phyloP scores from a whole-genome alignment of 208 protist genomes.

The Trypanosoma cruzi region DNA sequence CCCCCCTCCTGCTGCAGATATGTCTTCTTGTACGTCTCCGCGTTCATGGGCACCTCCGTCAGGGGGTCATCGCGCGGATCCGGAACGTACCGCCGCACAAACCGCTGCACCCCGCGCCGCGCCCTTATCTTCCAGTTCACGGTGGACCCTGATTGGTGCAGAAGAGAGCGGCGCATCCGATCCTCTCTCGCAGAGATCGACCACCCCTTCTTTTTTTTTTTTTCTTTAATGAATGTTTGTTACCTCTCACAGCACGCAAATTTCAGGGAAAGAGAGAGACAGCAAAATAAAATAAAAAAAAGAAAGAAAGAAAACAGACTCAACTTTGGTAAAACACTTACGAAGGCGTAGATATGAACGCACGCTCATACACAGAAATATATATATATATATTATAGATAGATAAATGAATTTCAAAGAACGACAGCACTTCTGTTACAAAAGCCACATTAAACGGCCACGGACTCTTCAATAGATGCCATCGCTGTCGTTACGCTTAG shows the following conservation, averaged over 20 bases:
- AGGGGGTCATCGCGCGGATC: conserved; percentile 84
- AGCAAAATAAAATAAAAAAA: not conserved
- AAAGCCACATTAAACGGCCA: conserved; percentile 7
- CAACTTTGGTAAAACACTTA: too few relatives aligned
- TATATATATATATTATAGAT: too few relatives aligned
- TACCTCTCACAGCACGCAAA: too few relatives aligned
- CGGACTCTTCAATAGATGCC: conserved; percentile 42
- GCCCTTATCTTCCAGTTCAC: conserved; percentile 58
- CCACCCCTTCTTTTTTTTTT: too few relatives aligned
- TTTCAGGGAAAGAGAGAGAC: not conserved
- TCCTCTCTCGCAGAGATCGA: too few relatives aligned
- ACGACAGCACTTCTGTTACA: too few relatives aligned
- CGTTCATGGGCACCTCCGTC: conserved; percentile 73
- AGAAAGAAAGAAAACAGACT: not conserved
- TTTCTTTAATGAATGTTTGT: too few relatives aligned
- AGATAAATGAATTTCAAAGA: not conserved
- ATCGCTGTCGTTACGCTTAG: conserved; percentile 3
- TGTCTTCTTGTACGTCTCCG: conserved; percentile 64
- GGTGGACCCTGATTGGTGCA: conserved; percentile 16
- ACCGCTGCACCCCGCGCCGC: conserved; percentile 56
- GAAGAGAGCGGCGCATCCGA: conserved; percentile 17
- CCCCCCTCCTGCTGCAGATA: conserved; percentile 74
- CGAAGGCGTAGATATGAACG: too few relatives aligned
- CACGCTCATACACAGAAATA: too few relatives aligned
- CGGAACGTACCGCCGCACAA: conserved; percentile 71